Percentiles rank a stretch among this genome's conserved stretches.
phyloP scores from a whole-genome alignment of 2,329 filamentous ascomycete species.

The Stachybotrys elegans region DNA sequence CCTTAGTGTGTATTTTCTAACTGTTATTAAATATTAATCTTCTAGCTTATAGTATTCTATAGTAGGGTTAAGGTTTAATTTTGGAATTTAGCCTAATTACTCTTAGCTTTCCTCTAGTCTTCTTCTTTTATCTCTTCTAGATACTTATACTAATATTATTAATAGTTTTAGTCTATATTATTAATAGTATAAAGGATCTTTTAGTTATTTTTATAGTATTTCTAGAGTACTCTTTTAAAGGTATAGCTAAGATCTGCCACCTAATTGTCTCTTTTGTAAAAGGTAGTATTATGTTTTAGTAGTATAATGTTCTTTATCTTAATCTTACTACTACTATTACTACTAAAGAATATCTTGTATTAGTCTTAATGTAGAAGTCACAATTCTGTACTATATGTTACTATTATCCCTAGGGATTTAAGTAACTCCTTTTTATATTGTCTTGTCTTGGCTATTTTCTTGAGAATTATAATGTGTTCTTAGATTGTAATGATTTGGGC shows the following conservation, averaged over 20 bases:
- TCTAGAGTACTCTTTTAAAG: background rate
- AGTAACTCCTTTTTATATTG: background rate
- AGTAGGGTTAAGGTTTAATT: background rate
- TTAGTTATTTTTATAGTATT: background rate
- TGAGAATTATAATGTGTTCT: background rate
- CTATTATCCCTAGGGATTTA: too few species aligned
- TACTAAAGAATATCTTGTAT: background rate
- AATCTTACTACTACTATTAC: conserved; percentile 4
- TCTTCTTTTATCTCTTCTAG: background rate
- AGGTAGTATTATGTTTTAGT: background rate
- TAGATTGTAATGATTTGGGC: background rate
- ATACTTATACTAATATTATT: conserved; percentile 1
- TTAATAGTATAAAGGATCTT: background rate
- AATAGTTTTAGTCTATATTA: conserved; percentile 1
- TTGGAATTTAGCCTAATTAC: background rate
- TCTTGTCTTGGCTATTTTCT: background rate
- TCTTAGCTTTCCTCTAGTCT: background rate
- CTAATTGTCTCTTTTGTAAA: background rate
- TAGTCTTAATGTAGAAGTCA: too few species aligned
- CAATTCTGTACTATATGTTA: background rate
- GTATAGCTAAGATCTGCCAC: background rate
- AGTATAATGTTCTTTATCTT: conserved; percentile 2
- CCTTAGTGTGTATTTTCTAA: background rate
- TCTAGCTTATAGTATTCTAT: background rate
- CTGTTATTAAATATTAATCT: background rate